Base-by-base conservation (phyloP, 2,329 filamentous ascomycete genomes). In the Xylaria digitata region DNA sequence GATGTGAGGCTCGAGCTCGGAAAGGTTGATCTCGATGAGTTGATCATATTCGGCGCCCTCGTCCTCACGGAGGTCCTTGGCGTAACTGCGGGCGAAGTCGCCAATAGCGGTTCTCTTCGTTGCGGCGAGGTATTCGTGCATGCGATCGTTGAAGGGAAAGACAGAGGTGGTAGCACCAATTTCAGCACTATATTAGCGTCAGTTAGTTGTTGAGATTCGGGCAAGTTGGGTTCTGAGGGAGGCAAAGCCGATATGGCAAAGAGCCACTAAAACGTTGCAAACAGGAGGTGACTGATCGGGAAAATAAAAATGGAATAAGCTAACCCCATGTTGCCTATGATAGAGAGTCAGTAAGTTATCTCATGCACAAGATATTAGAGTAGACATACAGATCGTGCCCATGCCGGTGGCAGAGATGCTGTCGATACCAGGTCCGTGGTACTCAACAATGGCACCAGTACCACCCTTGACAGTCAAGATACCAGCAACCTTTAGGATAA, bases 401-500 rank as follows among this genome's bases (percentile, higher is more conserved):
- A 95, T 95, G 76, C 95, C 95, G 70, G 95, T 97, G 76, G 88
- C 89, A 65, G 89, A 92, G 43, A 97, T 83, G 66, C 83, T 87
- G 60, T 94, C 84, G 45, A 90, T 89, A 82, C 94, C 94, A 73
- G 91, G 91, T 34, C 79, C 71, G 75, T 86, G 84, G 79, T 94
- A 94, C 80, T 95, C 92, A 48, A 94, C 87, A 73, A 97, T 97
- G 58, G 91, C 90, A 75, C 95, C 96, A 78, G 96, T 99, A 75
- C 96, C 96, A 80, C 96, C 96, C 88, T 98, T 98, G 77, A 99
- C 96, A 57, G 96, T 98, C 48, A 97, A 88, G 73, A 97, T 96
- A 77, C 95, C 96, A 73, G 96, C 96, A 72, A 98, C 92, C 89
- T 97, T 97, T 65, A 97, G 88, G 77, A 99, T 99, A 72, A 99